Evolutionary conservation across 2,329 filamentous ascomycete genomes (phyloP), one percentile per base, ranked within the genome.

Genomic region (Colletotrichum phormii): DNA sequence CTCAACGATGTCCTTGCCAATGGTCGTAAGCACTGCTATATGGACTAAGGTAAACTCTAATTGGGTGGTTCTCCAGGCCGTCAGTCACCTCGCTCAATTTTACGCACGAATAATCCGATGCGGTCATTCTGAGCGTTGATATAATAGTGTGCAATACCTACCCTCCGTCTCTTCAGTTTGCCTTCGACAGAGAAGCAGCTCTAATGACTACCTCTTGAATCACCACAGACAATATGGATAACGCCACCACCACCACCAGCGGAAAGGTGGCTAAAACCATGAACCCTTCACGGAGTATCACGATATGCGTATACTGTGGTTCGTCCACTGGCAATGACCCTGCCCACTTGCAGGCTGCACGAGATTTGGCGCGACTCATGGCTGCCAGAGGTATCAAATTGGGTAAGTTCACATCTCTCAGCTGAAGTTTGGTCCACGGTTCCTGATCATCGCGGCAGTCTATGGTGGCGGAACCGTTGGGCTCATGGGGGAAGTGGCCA

Each of bases 391-490:
- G 94, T 81, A 95, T 97, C 78, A 88, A 90, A 11, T 90, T 99
- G n/a, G 89, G 89, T 90, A 78, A 77, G 84, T 80, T 31, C 18
- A 42, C 51, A 18, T 12, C 31, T 26, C 11, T 29, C 12, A 64
- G 46, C 2, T 24, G n/a, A 8, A 9, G 31, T 42, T 24, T n/a
- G 12, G 12, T 37, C 35, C 12, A 37, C 12, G 5, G 5, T 37
- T 5, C 57, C 70, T 75, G 62, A 75, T 73, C 55, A 22, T 69
- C 29, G 51, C 49, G 66, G 31, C 55, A 90, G 95, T 98, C 75
- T 99, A 98, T 83, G 96, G 96, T 77, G 97, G 97, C 77, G 97
- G 97, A 79, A 98, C 96, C 2, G 91, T 95, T 46, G 97, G 97
- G 12, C 89, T 99, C 57, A 99, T 99, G 97, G 97, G 97, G 80